These are phyloP conservation scores for Scleromitrula shiraiana DNA, from an alignment of 2,329 filamentous ascomycete species.

Conservation along the genomic window DNA sequence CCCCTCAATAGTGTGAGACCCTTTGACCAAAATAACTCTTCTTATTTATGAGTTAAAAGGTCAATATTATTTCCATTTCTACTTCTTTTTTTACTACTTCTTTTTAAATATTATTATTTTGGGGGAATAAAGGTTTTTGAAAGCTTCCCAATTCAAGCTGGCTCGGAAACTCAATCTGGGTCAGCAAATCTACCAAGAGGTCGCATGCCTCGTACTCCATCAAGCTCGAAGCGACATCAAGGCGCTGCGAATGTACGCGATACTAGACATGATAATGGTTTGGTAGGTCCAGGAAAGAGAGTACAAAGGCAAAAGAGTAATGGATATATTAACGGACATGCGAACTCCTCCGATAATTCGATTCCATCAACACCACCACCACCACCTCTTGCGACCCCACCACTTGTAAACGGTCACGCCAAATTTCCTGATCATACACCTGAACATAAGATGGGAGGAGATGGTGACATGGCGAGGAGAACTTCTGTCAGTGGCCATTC, in stretches of 20 bases:
- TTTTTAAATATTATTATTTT: no score
- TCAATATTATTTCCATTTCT: no score
- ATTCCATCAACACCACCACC: slow-evolving; percentile 31
- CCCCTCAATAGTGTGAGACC: no score
- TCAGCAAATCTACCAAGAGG: slow-evolving; percentile 23
- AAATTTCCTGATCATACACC: slow-evolving; percentile 16
- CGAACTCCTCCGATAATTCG: slow-evolving; percentile 32
- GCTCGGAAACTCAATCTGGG: slow-evolving; percentile 30
- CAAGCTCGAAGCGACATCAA: slow-evolving; percentile 30
- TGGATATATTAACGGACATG: slow-evolving; percentile 44
- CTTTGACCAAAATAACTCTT: slow-evolving; percentile 3
- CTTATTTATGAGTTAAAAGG: no score
- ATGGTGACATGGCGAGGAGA: slow-evolving; percentile 37
- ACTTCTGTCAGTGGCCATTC: slow-evolving; percentile 45
- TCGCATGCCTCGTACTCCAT: slow-evolving; percentile 30
- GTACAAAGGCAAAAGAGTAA: slow-evolving; percentile 45
- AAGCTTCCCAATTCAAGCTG: slow-evolving; percentile 21
- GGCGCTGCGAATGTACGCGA: slow-evolving; percentile 55
- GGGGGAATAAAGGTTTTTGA: neutral
- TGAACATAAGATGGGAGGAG: slow-evolving; percentile 30
- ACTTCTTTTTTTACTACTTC: no score
- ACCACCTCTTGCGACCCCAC: slow-evolving; percentile 34
- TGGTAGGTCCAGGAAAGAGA: slow-evolving; percentile 70
- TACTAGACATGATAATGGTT: slow-evolving; percentile 78
- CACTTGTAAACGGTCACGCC: slow-evolving; percentile 30